Evolutionary conservation across 441 rosid species (phyloP), one percentile per base, ranked within the genome.

Genomic region (Euphorbia celastroides): DNA sequence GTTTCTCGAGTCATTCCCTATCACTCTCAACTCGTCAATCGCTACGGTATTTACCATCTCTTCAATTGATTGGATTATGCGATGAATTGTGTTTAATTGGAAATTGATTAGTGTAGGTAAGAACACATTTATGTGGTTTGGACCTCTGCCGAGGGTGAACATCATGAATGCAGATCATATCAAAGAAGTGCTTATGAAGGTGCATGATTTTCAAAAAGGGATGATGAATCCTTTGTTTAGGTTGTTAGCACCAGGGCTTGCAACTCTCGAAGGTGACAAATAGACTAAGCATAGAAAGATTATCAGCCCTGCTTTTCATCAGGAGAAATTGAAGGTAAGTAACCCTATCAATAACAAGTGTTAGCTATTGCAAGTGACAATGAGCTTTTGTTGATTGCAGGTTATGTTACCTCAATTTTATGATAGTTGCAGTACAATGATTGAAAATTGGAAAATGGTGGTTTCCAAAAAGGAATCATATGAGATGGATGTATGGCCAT

Each of bases 31-130:
- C n/a, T 17, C 7, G 5, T 79, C 34, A 10, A 57, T 5, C 51
- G 57, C 7, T 62, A 67, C 20, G 77, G 77, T 74, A 58, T 20
- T 42, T 13, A 5, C 26, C n/a, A n/a, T n/a, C n/a, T n/a, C n/a
- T n/a, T n/a, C n/a, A n/a, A n/a, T n/a, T n/a, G n/a, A n/a, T n/a
- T n/a, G n/a, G n/a, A n/a, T n/a, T n/a, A n/a, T n/a, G n/a, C n/a
- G n/a, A n/a, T n/a, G n/a, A n/a, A n/a, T n/a, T n/a, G n/a, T n/a
- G n/a, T n/a, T n/a, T n/a, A n/a, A n/a, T n/a, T n/a, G n/a, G n/a
- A n/a, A n/a, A n/a, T n/a, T n/a, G n/a, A 38, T 38, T 38, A 14
- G 14, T 44, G 50, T 17, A 44, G 50, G 50, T 44, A 44, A 44
- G 50, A 44, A 44, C 14, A 5, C 50, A 44, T 44, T 44, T 44